Percentiles rank a stretch among this genome's conserved stretches.
phyloP scores from a whole-genome alignment of 495 filamentous ascomycete genomes.

The Alectoria sarmentosa region DNA sequence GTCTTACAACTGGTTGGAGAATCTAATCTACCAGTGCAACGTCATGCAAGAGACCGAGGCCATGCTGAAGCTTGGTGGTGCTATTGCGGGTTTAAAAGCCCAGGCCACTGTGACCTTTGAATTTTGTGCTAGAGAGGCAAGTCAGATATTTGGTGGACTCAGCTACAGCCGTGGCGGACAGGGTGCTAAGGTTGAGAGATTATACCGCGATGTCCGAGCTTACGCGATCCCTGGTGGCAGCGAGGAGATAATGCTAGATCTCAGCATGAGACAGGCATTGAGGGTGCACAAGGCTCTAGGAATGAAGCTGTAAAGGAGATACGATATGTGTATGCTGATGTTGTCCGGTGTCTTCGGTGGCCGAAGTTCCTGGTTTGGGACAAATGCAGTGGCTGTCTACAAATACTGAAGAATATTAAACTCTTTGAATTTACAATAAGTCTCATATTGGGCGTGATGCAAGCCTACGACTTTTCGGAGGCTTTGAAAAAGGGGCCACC shows the following conservation, averaged over 20 bases:
- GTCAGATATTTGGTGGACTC: slow-evolving; percentile 94
- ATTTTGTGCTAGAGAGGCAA: slow-evolving; percentile 93
- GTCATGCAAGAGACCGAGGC: slow-evolving; percentile 92
- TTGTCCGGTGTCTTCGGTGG: not conserved
- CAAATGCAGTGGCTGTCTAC: not conserved
- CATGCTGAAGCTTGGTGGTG: slow-evolving; percentile 90
- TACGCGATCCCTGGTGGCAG: slow-evolving; percentile 96
- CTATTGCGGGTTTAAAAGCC: slow-evolving; percentile 90
- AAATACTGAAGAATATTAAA: not conserved
- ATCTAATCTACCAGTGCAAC: slow-evolving; percentile 84
- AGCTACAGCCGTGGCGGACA: slow-evolving; percentile 91
- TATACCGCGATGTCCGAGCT: slow-evolving; percentile 95
- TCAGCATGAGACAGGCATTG: slow-evolving; percentile 90
- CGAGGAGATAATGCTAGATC: slow-evolving; percentile 98
- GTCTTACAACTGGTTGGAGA: slow-evolving; percentile 95
- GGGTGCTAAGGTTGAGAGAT: slow-evolving; percentile 89
- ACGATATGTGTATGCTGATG: not conserved
- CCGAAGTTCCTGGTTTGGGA: not conserved
- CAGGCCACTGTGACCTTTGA: slow-evolving; percentile 91
- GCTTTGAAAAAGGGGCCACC: not conserved
- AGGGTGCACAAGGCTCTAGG: slow-evolving; percentile 84
- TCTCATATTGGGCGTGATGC: not conserved
- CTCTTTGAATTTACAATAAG: not conserved
- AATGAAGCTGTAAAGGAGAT: slow-evolving; percentile 74
- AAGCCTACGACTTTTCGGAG: not conserved